phyloP scores from a whole-genome alignment of 331 rosid species.

The Rosa hybrid region DNA sequence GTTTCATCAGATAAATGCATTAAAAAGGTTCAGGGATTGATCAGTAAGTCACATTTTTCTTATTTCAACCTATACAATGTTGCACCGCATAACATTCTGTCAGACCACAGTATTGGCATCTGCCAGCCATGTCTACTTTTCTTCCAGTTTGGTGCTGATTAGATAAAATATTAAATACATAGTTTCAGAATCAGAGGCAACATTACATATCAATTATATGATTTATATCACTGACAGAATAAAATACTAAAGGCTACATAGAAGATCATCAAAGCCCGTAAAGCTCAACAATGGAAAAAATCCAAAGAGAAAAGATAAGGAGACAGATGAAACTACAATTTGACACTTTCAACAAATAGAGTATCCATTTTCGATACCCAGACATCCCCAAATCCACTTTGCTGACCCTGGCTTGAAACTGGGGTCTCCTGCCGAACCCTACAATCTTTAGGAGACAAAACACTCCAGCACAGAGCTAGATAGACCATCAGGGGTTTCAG shows the following conservation, averaged over 20 bases:
- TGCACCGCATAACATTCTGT: neutral
- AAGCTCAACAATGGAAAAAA: neutral
- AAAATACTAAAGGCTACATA: neutral
- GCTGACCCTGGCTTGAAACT: neutral
- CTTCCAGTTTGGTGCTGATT: neutral
- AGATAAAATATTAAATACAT: no score
- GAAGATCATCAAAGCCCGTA: neutral
- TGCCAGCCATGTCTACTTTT: neutral
- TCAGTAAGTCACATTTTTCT: neutral
- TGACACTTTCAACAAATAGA: neutral
- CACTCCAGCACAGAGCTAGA: neutral
- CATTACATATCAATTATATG: no score
- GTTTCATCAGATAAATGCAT: neutral
- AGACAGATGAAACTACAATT: neutral
- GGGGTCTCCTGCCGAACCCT: neutral
- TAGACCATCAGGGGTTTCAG: neutral
- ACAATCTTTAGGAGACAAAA: neutral
- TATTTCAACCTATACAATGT: neutral
- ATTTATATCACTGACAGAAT: neutral
- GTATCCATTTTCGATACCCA: neutral
- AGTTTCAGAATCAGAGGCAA: no score
- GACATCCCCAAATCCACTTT: neutral
- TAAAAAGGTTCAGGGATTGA: neutral
- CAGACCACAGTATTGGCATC: neutral
- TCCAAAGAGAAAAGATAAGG: neutral